Conservation (phyloP, 495 filamentous ascomycete species). For the Umbilicaria muhlenbergii region DNA sequence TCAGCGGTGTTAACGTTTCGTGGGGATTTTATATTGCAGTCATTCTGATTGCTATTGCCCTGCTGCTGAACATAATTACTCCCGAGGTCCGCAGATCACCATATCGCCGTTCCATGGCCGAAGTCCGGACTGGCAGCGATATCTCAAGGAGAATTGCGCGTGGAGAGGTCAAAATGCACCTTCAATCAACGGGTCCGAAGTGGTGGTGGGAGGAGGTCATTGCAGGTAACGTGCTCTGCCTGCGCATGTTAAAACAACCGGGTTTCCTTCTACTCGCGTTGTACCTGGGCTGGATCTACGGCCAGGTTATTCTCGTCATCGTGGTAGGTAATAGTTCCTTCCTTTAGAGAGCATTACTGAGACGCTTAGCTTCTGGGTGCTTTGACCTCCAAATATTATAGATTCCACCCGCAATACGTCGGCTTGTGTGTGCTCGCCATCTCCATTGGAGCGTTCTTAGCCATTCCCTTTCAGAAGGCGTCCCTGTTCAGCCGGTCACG, state of each 20-base stretch:
- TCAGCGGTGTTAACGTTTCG: constrained; percentile 39
- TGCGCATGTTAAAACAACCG: constrained; percentile 52
- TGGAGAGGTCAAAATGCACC: constrained; percentile 62
- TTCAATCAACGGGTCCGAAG: constrained; percentile 46
- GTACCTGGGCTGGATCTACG: constrained; percentile 65
- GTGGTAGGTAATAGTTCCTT: constrained; percentile 21
- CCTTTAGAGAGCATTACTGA: background rate
- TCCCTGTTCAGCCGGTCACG: constrained; percentile 47
- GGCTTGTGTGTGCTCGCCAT: constrained; percentile 46
- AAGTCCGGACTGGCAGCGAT: constrained; percentile 37
- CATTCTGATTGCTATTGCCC: constrained; percentile 39
- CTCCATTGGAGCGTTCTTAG: constrained; percentile 47
- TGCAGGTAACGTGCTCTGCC: constrained; percentile 48
- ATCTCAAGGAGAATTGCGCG: constrained; percentile 44
- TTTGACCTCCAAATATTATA: constrained; percentile 47
- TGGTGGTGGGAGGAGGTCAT: constrained; percentile 64
- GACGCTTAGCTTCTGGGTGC: constrained; percentile 42
- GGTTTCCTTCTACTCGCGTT: constrained; percentile 56
- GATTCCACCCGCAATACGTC: constrained; percentile 41
- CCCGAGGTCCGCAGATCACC: constrained; percentile 50
- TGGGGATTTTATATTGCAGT: constrained; percentile 65
- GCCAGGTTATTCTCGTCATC: constrained; percentile 53
- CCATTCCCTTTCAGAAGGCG: constrained; percentile 56
- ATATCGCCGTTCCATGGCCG: constrained; percentile 47
- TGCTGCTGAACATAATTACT: constrained; percentile 47